phyloP scores from a whole-genome alignment of 192 early-diverging fungal species.

The Entomortierella beljakovae region DNA sequence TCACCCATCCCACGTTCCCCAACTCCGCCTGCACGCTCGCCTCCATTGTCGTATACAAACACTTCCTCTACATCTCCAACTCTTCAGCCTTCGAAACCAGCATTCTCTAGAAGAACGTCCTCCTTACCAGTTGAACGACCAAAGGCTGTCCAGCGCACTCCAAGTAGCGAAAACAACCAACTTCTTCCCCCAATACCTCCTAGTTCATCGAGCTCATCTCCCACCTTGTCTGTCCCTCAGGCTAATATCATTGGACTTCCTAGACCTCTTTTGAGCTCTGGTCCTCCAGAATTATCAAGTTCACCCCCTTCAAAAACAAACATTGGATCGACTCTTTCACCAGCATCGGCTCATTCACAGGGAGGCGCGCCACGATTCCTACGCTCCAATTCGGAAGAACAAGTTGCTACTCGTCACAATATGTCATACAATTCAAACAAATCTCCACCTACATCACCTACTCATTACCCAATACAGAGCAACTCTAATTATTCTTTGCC shows the following conservation, averaged over 20 bases:
- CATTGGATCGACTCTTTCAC: neutral
- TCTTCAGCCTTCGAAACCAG: slow-evolving; percentile 7
- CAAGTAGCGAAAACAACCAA: slow-evolving; percentile 17
- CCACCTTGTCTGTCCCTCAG: slow-evolving; percentile 15
- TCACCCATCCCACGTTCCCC: slow-evolving; percentile 2
- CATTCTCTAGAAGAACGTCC: slow-evolving; percentile 21
- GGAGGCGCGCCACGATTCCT: too few relatives aligned
- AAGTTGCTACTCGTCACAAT: too few relatives aligned
- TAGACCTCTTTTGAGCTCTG: slow-evolving; percentile 14
- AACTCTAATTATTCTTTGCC: neutral
- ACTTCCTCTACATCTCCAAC: slow-evolving; percentile 15
- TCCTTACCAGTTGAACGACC: slow-evolving; percentile 30
- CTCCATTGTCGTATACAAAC: slow-evolving; percentile 3
- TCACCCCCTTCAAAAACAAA: slow-evolving; percentile 5
- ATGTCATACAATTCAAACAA: too few relatives aligned
- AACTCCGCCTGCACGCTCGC: slow-evolving; percentile 1
- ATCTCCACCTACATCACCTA: too few relatives aligned
- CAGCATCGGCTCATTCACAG: neutral
- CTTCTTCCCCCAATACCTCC: neutral
- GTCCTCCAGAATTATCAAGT: slow-evolving; percentile 6
- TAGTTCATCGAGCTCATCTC: neutral
- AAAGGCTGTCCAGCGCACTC: slow-evolving; percentile 6
- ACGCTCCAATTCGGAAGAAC: too few relatives aligned
- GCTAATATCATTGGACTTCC: slow-evolving; percentile 36
- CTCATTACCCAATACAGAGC: too few relatives aligned